Evolutionary conservation across 805 yeast species (phyloP), one percentile per base, ranked within the genome.

Genomic region (Teunomyces barrocoloradensis): DNA sequence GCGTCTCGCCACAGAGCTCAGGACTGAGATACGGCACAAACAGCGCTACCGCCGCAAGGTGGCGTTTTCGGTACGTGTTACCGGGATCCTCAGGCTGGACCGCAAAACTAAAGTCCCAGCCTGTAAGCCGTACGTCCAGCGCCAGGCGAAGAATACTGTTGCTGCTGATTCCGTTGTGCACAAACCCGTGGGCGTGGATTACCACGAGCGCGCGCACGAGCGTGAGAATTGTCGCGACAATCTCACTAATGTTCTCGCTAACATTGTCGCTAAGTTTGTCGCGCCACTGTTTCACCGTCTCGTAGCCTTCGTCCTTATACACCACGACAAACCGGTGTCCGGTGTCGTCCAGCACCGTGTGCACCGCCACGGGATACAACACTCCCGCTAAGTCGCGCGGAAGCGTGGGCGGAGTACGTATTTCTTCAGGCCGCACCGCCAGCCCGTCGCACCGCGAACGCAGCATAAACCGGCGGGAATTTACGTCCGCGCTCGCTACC

Each of bases 21-120:
- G 83, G 83, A 1, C 81, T 73, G 51, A 76, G 69, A 52, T 71
- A 79, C 0, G 79, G 78, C 17, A 77, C 56, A 48, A 71, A 63
- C 25, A 68, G 71, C 2, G 66, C 64, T 12, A 75, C 59, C 27
- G 63, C 64, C 44, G 62, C 55, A 48, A 70, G 60, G 49, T 75
- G 73, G n/a, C 67, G 57, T 28, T 70, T 64, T 23, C 81, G 56
- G 50, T 67, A 77, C 15, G 75, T 73, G 42, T 69, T 61, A 12
- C 68, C 54, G 25, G 75, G 63, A 46, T 69, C 73, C 47, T 79
- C 82, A 1, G 66, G 64, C 20, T 59, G 59, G 12, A 68, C 60
- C 2, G 75, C 53, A 49, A 77, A 78, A 34, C 71, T 56, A 48
- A 74, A 78, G 52, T 77, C 82, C 77, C 80, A 79, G 2, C 79